These are phyloP conservation scores for Leccinum uliginosum DNA, from an alignment of 768 basidiomycete genomes.

Conservation along the genomic window DNA sequence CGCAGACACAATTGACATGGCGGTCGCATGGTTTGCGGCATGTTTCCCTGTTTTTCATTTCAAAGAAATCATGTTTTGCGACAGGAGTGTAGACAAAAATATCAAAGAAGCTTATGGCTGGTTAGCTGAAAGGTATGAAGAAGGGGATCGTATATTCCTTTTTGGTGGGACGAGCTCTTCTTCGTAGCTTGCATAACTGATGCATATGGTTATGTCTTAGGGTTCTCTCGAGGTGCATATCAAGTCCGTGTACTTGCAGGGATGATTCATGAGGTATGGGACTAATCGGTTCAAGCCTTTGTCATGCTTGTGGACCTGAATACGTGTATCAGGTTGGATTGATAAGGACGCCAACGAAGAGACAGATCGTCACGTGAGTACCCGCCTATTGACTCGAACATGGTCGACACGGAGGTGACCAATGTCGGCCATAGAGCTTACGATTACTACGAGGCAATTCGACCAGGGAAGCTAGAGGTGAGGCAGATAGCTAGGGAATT, in stretches of 20 bases:
- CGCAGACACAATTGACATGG: constrained; percentile 13
- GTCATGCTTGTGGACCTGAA: neutral
- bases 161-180: neutral
- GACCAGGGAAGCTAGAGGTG: neutral
- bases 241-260: neutral
- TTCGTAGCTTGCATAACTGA: neutral
- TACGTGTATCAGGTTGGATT: neutral
- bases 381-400: neutral
- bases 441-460: neutral
- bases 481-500: neutral
- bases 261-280: neutral
- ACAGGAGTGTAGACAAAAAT: neutral
- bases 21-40: neutral
- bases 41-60: neutral
- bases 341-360: neutral
- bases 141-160: neutral
- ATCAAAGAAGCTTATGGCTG: neutral
- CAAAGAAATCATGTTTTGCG: neutral
- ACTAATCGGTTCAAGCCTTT: neutral
- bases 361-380: neutral
- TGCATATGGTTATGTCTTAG: neutral
- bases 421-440: neutral
- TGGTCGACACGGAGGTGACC: neutral
- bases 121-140: neutral
- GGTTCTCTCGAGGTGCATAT: constrained; percentile 1